Percentiles rank a stretch among this genome's conserved stretches.
phyloP scores from a whole-genome alignment of 2,329 filamentous ascomycete genomes.

The Coniochaeta sp. region DNA sequence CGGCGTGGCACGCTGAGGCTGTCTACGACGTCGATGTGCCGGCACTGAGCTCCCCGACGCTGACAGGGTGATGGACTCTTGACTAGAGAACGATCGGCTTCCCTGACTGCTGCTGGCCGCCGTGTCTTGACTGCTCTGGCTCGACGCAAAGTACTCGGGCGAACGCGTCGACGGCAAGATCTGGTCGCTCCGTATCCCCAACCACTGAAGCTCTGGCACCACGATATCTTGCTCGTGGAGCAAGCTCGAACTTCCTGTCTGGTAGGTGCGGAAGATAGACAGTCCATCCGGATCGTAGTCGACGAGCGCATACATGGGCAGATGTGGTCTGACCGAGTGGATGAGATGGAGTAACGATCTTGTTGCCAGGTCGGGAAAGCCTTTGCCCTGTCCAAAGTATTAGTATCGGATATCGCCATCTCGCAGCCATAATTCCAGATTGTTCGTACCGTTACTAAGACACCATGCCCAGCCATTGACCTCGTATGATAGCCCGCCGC shows the following conservation, averaged over 20 bases:
- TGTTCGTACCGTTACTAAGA: slow-evolving; percentile 62
- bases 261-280: slow-evolving; percentile 69
- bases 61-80: no score
- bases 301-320: slow-evolving; percentile 57
- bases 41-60: no score
- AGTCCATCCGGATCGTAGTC: slow-evolving; percentile 76
- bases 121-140: slow-evolving; percentile 7
- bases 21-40: background rate
- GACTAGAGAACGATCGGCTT: no score
- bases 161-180: slow-evolving; percentile 16
- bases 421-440: no score
- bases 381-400: slow-evolving; percentile 56
- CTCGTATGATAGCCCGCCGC: slow-evolving; percentile 46
- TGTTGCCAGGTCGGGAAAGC: slow-evolving; percentile 71
- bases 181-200: slow-evolving; percentile 50
- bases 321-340: slow-evolving; percentile 33
- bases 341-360: slow-evolving; percentile 55
- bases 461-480: slow-evolving; percentile 44
- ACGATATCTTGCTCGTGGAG: slow-evolving; percentile 49
- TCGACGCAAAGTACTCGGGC: slow-evolving; percentile 11
- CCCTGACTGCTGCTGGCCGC: no score
- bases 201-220: slow-evolving; percentile 51
- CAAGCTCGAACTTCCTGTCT: slow-evolving; percentile 57
- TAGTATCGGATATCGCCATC: no score
- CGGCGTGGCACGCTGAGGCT: background rate